Base-by-base conservation (phyloP, 768 basidiomycete genomes). In the Dendrothele bispora region DNA sequence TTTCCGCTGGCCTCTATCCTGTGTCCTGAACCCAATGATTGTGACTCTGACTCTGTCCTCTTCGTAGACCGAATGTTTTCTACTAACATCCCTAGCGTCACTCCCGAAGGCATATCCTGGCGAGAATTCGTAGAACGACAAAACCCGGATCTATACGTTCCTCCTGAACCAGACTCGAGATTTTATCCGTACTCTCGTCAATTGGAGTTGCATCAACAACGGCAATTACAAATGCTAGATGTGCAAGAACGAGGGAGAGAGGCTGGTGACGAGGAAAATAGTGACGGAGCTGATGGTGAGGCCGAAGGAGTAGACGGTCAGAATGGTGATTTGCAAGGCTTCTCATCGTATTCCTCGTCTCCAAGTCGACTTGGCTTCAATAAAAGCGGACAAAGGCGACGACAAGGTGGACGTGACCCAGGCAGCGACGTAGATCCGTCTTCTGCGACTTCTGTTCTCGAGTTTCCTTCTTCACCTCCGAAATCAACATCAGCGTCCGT, bases 81-180 rank as follows among this genome's bases (percentile, higher is more conserved):
- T 8, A 88, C 91, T n/a, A 99, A 98, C 58, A 77, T 99, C 0
- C 92, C 95, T 4, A 78, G 84, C 14, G 68, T 97, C 14, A 75
- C 82, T 6, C 67, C 73, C 41, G 76, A 86, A 1, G 87, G 88
- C 24, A 77, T 79, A 8, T 63, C 82, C 34, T 89, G 95, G 83
- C 70, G 72, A 26, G 77, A 83, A 17, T 84, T 98, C 51, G 84
- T 95, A 42, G 78, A 83, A 58, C 76, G 68, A 39, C 82, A 88
- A 49, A 95, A 97, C 56, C 93, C 91, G 5, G 72, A 77, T 18
- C 64, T 90, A 28, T 72, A 75, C 46, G 71, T 72, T 18, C 79
- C 82, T 1, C 71, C 67, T 36, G 67, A 70, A 52, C 73, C 74
- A 2, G 76, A 84, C 50, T 61, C 72, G 20, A 70, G 68, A 8